Base-by-base conservation (phyloP, 176 grass and related monocot genomes). In the Aegilops sharonensis region DNA sequence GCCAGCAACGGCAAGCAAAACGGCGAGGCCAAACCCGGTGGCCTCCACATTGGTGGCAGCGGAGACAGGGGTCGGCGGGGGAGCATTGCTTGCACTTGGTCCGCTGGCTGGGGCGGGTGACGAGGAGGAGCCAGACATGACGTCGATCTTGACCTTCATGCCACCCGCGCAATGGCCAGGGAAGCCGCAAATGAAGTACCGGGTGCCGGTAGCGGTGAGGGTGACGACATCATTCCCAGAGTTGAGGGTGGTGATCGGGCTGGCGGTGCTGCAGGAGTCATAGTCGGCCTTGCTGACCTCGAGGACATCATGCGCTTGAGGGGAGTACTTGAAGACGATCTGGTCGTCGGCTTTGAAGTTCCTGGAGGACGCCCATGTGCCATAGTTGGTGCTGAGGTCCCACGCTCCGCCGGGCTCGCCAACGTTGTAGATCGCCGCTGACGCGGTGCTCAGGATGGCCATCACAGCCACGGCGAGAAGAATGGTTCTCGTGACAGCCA, bases 281-380 rank as follows among this genome's bases (percentile, higher is more conserved):
- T 81, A 92, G 68, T 39, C 86, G 5, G 75, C 47, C 77, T 88
- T 78, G 79, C 0, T 92, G 85, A 97, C 92, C 71, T 90, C 79
- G n/a, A 87, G 3, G 52, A 97, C 92, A 47, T 90, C 85, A 64
- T 97, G 94, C 1, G 0, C 0, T 11, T 75, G 63, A 0, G 45
- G 10, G 0, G 34, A 10, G 84, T 91, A 95, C 47, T 89, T 89
- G 84, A 95, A 95, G 32, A 73, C 71, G 8, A 95, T 13, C n/a
- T 17, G 6, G 54, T 95, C 94, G 1, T 78, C 81, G 0, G 81
- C 8, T 78, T 78, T 81, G 83, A 95, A 95, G 35, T 31, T 71
- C 78, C 87, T 89, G 40, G 48, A 56, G 61, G 88, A 21, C 1
- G 40, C 89, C 94, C 94, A 95, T 13, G n/a, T 34, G 31, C 1